Conservation (phyloP, 2,329 filamentous ascomycete species). For the Diaporthe sp. region DNA sequence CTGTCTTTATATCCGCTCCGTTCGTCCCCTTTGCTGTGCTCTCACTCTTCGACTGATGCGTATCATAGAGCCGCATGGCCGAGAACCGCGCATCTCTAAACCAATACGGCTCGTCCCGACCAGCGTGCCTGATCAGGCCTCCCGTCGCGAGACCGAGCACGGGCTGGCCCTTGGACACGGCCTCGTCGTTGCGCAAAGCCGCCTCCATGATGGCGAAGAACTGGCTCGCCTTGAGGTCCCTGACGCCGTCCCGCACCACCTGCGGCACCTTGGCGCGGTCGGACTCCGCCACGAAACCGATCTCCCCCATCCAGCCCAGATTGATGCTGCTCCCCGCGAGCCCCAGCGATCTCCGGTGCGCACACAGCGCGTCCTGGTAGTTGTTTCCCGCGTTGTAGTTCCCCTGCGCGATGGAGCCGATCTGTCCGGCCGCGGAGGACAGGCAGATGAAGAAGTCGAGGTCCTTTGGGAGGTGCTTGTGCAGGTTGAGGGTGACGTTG, state of each 20-base stretch:
- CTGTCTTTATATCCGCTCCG: conserved; percentile 43
- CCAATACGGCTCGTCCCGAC: conserved; percentile 50
- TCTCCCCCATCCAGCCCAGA: conserved; percentile 41
- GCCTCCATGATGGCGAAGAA: conserved; percentile 29
- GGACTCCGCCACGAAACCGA: conserved; percentile 36
- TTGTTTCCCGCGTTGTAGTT: conserved; percentile 51
- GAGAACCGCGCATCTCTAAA: conserved; percentile 49
- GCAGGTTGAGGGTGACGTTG: conserved; percentile 48
- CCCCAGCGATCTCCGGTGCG: conserved; percentile 47
- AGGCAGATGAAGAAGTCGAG: conserved; percentile 50
- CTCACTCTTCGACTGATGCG: conserved; percentile 42
- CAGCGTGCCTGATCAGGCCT: conserved; percentile 47
- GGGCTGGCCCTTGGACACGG: conserved; percentile 45
- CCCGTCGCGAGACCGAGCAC: conserved; percentile 48
- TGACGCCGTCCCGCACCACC: conserved; percentile 20
- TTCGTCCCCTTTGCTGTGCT: conserved; percentile 4
- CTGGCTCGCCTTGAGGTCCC: conserved; percentile 28
- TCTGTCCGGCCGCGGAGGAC: conserved; percentile 48
- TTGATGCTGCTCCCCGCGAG: conserved; percentile 47
- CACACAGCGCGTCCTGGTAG: conserved; percentile 48
- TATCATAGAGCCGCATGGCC: conserved; percentile 46
- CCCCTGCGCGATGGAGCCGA: conserved; percentile 50
- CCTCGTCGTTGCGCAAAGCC: neutral
- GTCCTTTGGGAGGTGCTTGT: conserved; percentile 47
- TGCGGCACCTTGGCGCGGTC: conserved; percentile 25